Conservation (phyloP, 73 alveolate species). For the Paramecium octaurelia region DNA sequence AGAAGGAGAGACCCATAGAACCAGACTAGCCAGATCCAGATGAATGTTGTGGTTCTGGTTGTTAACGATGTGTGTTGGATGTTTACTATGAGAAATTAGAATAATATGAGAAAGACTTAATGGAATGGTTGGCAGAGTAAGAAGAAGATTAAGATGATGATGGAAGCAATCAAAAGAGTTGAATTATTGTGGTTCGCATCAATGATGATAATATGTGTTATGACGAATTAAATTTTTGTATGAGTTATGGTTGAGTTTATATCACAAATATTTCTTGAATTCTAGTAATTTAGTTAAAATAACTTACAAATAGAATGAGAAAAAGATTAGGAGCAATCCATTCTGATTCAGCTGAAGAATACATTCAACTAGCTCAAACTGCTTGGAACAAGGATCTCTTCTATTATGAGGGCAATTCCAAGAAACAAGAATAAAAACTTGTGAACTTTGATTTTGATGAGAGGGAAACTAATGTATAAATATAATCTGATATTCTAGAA, state of each 20-base stretch:
- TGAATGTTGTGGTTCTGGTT: slow-evolving; percentile 51
- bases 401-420: background rate
- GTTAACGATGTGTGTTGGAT: slow-evolving; percentile 24
- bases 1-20: background rate
- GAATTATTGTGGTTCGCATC: background rate
- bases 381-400: background rate
- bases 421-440: background rate
- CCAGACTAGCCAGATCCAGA: background rate
- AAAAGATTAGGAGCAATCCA: slow-evolving; percentile 30
- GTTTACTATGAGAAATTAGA: slow-evolving; percentile 43
- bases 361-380: background rate
- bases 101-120: slow-evolving; percentile 1
- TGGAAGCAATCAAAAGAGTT: background rate
- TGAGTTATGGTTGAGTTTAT: slow-evolving; percentile 6
- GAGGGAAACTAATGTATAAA: background rate
- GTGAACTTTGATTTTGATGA: background rate
- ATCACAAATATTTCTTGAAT: background rate
- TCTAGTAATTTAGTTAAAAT: background rate
- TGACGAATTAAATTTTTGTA: background rate
- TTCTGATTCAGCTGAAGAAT: slow-evolving; percentile 21
- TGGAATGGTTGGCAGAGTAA: slow-evolving; percentile 9
- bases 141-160: background rate
- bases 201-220: background rate
- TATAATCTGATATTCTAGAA: background rate
- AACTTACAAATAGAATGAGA: background rate